Evolutionary conservation across 805 yeast genomes (phyloP), one percentile per base, ranked within the genome.

Genomic region (Yarrowia sp.): DNA sequence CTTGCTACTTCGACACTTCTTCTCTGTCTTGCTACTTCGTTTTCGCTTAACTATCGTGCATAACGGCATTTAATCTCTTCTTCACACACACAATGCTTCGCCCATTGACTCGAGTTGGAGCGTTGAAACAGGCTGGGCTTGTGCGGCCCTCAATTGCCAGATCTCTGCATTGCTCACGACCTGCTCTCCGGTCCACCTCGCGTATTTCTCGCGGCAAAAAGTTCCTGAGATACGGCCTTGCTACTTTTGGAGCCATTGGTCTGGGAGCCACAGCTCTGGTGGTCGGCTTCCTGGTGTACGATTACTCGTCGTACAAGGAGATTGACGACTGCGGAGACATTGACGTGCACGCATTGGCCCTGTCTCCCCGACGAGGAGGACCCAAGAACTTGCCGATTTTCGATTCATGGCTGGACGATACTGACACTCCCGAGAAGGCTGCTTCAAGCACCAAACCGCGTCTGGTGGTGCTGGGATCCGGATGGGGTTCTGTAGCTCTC

Each of bases 381-480:
- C 91, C 92, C 26, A 90, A 88, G 74, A 86, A 89, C 72, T 78
- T 89, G 70, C 91, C 91, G 1, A 84, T 88, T 38, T 79, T 87
- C 71, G 82, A 82, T 46, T 81, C 83, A 43, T 84, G 83, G 70
- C 77, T 88, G 68, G 92, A 88, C 73, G 84, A 85, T 48, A 83
- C 81, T 70, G 91, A 88, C 74, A 76, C 79, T 36, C 81, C 79
- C 22, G 82, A 77, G 2, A 71, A 70, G 49, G 35, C 48, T 8
- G 69, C 26, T 15, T 16, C 50, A 19, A 40, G 69, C n/a, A 11
- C 79, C 70, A 86, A 82, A 75, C 89, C 68, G 43, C 82, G 83
- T 70, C 77, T 88, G 66, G 90, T 88, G 3, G 80, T 88, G 42
- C 79, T 88, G 43, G 91, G 91, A 16, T 83, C 88, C 46, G 91